Evolutionary conservation across 2,329 filamentous ascomycete genomes (phyloP), one percentile per base, ranked within the genome.

Genomic region (Sclerotinia spermophila): DNA sequence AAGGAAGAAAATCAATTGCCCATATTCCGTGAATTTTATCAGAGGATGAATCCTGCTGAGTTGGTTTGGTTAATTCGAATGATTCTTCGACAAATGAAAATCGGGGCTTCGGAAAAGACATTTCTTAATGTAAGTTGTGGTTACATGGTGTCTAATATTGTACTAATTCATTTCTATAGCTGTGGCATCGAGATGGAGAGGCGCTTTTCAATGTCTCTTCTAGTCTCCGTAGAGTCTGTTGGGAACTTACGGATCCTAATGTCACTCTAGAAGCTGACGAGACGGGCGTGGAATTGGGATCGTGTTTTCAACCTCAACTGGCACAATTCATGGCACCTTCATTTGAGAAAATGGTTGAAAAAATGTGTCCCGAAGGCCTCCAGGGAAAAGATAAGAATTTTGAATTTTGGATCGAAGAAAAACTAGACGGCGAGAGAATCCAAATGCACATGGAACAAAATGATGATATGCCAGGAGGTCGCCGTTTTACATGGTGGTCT

Each of bases 371-470:
- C 24, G 40, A 48, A 42, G 40, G 21, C 42, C 35, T 27, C n/a
- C 6, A n/a, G n/a, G 84, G 86, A 0, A 90, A 88, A 0, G 86
- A 90, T 35, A 89, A 92, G 0, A 90, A 96, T 67, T 84, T 86
- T 0, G 88, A 91, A 13, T 99, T 96, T 78, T 98, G 94, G 94
- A 96, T 98, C 62, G 96, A 99, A 80, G 96, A 99, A 82, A 99
- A 99, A 81, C 84, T 99, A 13, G 96, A 99, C 75, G 96, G 96
- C 1, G 96, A 99, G 81, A 88, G 96, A 38, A 97, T 99, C 90
- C 96, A 99, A 80, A 86, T 99, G 79, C 96, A 99, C 80, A 94
- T 98, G 91, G 81, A 87, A 19, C 85, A 91, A 71, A 93, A 97
- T 74, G 82, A 88, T 5, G 81, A 80, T 0, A 82, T 89, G 0